Evolutionary conservation across 1,139 yeast species (phyloP).

Genomic region (Nakaseomyces delphensis): DNA sequence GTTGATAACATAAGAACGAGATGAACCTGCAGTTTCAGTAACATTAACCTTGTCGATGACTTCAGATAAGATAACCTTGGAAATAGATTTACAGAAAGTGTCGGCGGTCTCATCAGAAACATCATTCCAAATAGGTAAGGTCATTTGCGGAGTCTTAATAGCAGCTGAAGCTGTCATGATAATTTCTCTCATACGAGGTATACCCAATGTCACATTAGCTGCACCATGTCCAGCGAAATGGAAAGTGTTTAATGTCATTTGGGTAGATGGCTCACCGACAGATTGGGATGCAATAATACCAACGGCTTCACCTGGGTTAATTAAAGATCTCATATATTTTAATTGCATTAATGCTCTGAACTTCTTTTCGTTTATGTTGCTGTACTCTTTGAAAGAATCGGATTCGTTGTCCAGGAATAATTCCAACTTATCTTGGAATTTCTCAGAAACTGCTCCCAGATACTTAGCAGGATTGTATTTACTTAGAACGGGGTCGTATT

Average conservation of each 20-base stretch:
- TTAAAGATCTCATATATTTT: slow-evolving; percentile 92
- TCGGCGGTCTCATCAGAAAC: slow-evolving; percentile 84
- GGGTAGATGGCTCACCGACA: slow-evolving; percentile 98
- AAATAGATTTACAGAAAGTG: slow-evolving; percentile 84
- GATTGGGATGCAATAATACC: slow-evolving; percentile 98
- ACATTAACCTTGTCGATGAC: slow-evolving; percentile 79
- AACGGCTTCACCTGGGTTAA: slow-evolving; percentile 95
- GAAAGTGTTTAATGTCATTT: slow-evolving; percentile 98
- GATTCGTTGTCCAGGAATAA: slow-evolving; percentile 50
- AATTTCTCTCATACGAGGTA: slow-evolving; percentile 99
- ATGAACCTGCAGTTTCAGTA: slow-evolving; percentile 73
- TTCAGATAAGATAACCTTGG: slow-evolving; percentile 78
- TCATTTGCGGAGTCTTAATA: slow-evolving; percentile 97
- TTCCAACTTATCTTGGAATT: slow-evolving; percentile 75
- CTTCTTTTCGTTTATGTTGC: slow-evolving; percentile 62
- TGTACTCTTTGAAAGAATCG: slow-evolving; percentile 40
- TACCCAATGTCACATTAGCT: slow-evolving; percentile 98
- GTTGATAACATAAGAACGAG: slow-evolving; percentile 68
- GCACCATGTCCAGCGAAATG: slow-evolving; percentile 99
- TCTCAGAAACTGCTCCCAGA: slow-evolving; percentile 88
- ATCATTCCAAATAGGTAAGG: slow-evolving; percentile 70
- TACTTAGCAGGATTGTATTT: slow-evolving; percentile 81
- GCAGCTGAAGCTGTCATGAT: slow-evolving; percentile 97
- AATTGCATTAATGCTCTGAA: slow-evolving; percentile 96
- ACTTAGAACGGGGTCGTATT: slow-evolving; percentile 85